A percentile compares a stretch with the other conserved stretches of the same genome.
Conservation (phyloP, 2,329 filamentous ascomycete species). For the Aspergillus novofumigatus region DNA sequence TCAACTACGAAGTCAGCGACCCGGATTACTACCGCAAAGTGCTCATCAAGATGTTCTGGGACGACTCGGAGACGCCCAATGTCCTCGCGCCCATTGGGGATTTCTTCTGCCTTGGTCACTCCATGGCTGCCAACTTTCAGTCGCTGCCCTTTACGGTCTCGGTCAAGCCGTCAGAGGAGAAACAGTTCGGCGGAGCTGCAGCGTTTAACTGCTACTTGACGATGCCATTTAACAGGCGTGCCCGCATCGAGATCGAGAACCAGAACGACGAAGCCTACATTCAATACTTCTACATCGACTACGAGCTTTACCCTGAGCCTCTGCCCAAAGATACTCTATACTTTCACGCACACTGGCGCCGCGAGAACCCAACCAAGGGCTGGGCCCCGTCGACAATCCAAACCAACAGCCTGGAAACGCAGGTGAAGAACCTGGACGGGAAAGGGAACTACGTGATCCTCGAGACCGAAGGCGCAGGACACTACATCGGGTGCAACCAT, state of each 20-base stretch:
- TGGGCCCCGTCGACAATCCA: conserved; percentile 27
- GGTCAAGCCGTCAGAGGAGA: conserved; percentile 31
- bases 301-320: conserved; percentile 26
- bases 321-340: conserved; percentile 25
- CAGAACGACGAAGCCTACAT: conserved; percentile 31
- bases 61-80: conserved; percentile 27
- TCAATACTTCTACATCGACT: conserved; percentile 37
- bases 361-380: conserved; percentile 27
- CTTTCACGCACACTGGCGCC: conserved; percentile 34
- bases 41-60: conserved; percentile 36
- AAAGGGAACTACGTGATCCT: conserved; percentile 28
- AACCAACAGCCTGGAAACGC: conserved; percentile 23
- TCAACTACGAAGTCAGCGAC: conserved; percentile 31
- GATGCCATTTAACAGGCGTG: conserved; percentile 32
- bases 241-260: conserved; percentile 35
- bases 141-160: conserved; percentile 32
- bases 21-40: conserved; percentile 36
- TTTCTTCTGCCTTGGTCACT: conserved; percentile 32
- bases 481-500: conserved; percentile 33
- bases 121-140: conserved; percentile 33
- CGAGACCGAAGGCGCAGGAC: conserved; percentile 28
- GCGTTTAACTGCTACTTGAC: conserved; percentile 31
- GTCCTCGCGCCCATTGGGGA: conserved; percentile 30
- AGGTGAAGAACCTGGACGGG: conserved; percentile 23
- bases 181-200: conserved; percentile 31